phyloP scores from a whole-genome alignment of 805 yeast genomes.

The Lipomyces spencermartinsiae region DNA sequence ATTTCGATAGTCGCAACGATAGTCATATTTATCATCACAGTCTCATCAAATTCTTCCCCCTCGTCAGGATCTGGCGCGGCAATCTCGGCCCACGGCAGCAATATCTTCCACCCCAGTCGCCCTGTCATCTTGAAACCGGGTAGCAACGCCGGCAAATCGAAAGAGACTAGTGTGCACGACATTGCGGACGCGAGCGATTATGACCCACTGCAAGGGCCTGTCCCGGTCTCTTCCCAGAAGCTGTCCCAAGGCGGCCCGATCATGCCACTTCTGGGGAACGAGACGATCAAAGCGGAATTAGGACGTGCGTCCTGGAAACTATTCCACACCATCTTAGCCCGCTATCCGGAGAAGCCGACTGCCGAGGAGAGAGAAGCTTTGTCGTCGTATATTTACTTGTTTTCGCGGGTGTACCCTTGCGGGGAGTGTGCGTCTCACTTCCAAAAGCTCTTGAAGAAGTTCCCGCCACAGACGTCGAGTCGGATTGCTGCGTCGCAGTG shows the following conservation, averaged over 20 bases:
- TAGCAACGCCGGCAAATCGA: not conserved
- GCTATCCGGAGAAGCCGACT: slow-evolving; percentile 87
- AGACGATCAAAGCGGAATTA: slow-evolving; percentile 76
- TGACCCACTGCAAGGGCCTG: slow-evolving; percentile 36
- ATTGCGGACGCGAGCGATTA: slow-evolving; percentile 38
- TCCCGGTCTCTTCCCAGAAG: slow-evolving; percentile 37
- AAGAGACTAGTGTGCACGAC: slow-evolving; percentile 15
- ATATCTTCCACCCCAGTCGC: not conserved
- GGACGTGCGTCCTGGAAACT: slow-evolving; percentile 93
- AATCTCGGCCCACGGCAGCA: not conserved
- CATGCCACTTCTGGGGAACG: slow-evolving; percentile 95
- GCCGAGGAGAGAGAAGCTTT: slow-evolving; percentile 67
- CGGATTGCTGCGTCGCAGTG: slow-evolving; percentile 86
- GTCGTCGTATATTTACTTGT: slow-evolving; percentile 66
- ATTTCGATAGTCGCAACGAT: slow-evolving; percentile 15
- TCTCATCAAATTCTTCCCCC: slow-evolving; percentile 13
- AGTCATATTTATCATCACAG: slow-evolving; percentile 19
- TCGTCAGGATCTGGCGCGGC: not conserved
- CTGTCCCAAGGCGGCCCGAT: slow-evolving; percentile 55
- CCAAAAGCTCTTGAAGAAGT: slow-evolving; percentile 65
- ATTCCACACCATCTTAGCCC: slow-evolving; percentile 88
- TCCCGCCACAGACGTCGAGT: slow-evolving; percentile 83
- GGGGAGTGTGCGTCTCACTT: slow-evolving; percentile 97
- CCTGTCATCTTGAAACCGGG: slow-evolving; percentile 7
- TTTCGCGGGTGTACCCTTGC: slow-evolving; percentile 94